Percentiles rank a stretch among this genome's conserved stretches.
These are phyloP conservation scores for Colletotrichum tanaceti DNA, from an alignment of 2,329 filamentous ascomycete genomes.

Conservation along the genomic window DNA sequence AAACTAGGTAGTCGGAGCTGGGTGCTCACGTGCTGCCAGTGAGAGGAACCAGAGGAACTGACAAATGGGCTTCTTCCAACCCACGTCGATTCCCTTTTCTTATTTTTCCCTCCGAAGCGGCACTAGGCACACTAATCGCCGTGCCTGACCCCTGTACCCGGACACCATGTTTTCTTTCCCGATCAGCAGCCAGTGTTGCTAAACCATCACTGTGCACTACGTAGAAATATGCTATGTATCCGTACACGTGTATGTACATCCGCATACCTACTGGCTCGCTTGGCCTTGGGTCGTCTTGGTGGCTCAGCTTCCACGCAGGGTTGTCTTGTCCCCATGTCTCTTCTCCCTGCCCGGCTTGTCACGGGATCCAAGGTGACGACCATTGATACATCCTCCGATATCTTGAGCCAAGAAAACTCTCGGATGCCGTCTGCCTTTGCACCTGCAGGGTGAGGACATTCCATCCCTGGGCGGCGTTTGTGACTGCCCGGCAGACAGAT, in stretches of 20 bases:
- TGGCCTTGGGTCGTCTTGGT: neutral
- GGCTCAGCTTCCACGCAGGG: constrained; percentile 13
- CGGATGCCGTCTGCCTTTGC: constrained; percentile 7
- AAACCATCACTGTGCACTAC: too few species aligned
- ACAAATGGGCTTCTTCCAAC: constrained; percentile 38
- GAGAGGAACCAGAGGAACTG: constrained; percentile 32
- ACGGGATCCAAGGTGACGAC: neutral
- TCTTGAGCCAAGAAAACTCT: neutral
- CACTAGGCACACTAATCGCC: constrained; percentile 9
- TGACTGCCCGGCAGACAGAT: neutral
- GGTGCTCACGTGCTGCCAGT: constrained; percentile 35
- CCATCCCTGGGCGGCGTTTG: neutral
- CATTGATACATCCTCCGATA: neutral
- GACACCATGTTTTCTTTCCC: constrained; percentile 12
- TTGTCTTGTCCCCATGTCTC: constrained; percentile 18
- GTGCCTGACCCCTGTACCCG: constrained; percentile 22
- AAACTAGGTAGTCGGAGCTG: constrained; percentile 9
- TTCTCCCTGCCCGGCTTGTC: constrained; percentile 1
- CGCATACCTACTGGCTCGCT: constrained; percentile 1
- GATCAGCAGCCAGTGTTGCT: constrained; percentile 5
- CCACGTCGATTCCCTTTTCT: constrained; percentile 28
- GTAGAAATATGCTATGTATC: too few species aligned
- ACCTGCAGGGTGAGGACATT: neutral
- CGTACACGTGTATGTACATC: too few species aligned
- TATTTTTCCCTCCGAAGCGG: constrained; percentile 32